A percentile compares a stretch with the other conserved stretches of the same genome.
phyloP scores from a whole-genome alignment of 148 eudicot species.

The Chenopodium berlandieri region DNA sequence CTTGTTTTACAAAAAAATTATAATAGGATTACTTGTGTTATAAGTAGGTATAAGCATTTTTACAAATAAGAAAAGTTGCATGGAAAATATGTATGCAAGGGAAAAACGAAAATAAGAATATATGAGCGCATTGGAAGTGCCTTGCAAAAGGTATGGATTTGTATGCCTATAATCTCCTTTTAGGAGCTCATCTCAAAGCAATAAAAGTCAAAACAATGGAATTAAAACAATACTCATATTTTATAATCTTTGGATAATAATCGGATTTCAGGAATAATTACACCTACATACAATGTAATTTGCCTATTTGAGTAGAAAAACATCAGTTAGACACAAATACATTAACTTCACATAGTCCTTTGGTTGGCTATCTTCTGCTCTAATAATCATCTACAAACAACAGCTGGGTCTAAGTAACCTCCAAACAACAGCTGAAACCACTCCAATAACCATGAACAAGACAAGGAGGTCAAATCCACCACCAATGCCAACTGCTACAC shows the following conservation, averaged over 20 bases:
- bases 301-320: background rate
- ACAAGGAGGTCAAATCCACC: conserved; percentile 79
- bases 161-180: background rate
- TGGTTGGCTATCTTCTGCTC: background rate
- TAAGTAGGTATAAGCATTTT: too few species aligned
- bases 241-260: background rate
- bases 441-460: conserved; percentile 57
- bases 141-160: too few species aligned
- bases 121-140: too few species aligned
- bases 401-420: conserved; percentile 43
- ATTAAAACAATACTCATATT: background rate
- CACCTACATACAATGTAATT: background rate
- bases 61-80: too few species aligned
- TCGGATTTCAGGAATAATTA: background rate
- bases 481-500: conserved; percentile 78
- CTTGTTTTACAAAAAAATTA: too few species aligned
- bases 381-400: conserved; percentile 37
- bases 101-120: too few species aligned
- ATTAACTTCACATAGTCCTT: background rate
- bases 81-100: too few species aligned
- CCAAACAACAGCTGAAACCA: conserved; percentile 51
- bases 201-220: background rate
- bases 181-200: background rate
- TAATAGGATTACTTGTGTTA: too few species aligned
- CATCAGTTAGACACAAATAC: conserved; percentile 19